Percentiles rank a stretch among this genome's conserved stretches.
Evolutionary conservation across 1,284 basidiomycete species (phyloP).

Genomic region (Papiliotrema terrestris): DNA sequence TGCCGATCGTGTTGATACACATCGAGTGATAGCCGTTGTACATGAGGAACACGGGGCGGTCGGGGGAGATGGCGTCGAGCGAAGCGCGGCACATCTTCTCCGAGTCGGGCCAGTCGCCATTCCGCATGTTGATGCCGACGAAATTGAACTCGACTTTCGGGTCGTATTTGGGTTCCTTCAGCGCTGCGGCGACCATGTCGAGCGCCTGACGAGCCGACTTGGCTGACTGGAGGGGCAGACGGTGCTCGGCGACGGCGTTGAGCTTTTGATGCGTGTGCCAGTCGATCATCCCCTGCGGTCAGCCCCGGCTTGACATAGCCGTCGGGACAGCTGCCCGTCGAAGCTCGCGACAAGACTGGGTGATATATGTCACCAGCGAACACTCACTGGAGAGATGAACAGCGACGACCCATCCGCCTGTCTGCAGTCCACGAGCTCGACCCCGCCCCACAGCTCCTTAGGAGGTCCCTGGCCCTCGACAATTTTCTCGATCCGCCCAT

Average conservation of each 20-base stretch:
- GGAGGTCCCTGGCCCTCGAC: not conserved
- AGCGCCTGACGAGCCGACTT: constrained; percentile 22
- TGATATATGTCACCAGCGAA: not conserved
- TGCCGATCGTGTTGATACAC: constrained; percentile 28
- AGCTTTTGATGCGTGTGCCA: constrained; percentile 34
- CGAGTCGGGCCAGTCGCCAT: constrained; percentile 31
- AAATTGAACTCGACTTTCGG: constrained; percentile 11
- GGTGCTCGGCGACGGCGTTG: constrained; percentile 21
- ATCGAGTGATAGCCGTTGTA: constrained; percentile 39
- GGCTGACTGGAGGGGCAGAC: constrained; percentile 21
- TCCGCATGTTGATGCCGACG: constrained; percentile 23
- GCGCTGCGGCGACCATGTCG: constrained; percentile 10
- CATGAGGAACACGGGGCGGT: constrained; percentile 30
- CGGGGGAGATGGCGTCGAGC: constrained; percentile 22
- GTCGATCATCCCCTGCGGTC: constrained; percentile 25
- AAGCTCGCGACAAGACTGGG: too few relatives aligned
- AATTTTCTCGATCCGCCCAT: not conserved
- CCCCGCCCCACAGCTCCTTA: not conserved
- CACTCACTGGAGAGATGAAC: constrained; percentile 1
- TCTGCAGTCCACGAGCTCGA: constrained; percentile 1
- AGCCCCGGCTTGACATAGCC: not conserved
- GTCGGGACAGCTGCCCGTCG: not conserved
- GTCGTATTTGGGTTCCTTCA: constrained; percentile 18
- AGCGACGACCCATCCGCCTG: not conserved
- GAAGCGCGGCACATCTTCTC: constrained; percentile 17